Evolutionary conservation across 2,329 filamentous ascomycete genomes (phyloP), one percentile per base, ranked within the genome.

Genomic region (Geoglossum cookeanum): DNA sequence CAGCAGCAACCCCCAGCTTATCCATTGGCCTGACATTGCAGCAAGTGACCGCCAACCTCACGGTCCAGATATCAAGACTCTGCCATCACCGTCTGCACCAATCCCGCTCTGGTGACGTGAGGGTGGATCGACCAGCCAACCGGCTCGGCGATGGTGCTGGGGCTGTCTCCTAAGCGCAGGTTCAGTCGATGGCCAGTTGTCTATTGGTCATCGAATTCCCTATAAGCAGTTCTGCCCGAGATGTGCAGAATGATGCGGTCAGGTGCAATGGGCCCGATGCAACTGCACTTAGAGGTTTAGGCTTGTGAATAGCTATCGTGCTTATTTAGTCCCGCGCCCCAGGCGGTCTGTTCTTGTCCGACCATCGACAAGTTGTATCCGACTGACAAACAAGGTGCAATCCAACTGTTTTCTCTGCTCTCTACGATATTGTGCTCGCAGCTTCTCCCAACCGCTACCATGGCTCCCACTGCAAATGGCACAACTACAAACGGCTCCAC

Each of bases 381-480:
- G 2, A 45, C 15, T 48, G 35, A 39, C 33, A 56, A 13, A 39
- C n/a, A 45, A 48, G 54, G 48, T 7, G 22, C 11, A 56, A 57
- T 57, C 22, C 32, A 45, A 42, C 4, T 4, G 9, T 15, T 15
- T 4, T 42, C 11, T 15, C 13, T 15, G 13, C 4, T 11, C 4
- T 42, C 39, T 13, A 45, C 17, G 3, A 1, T 37, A 37, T 37
- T 37, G 7, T 37, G 11, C 11, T 37, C 35, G 35, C 35, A 37
- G 35, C 11, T 7, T 37, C 35, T 7, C 35, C 6, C 35, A 47
- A 17, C n/a, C 29, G 32, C 17, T 29, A 37, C 49, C 1, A 64
- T 63, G 61, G 57, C 62, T 29, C 62, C 63, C 56, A 59, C 45
- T 59, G 65, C 65, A 60, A 61, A 56, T 56, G 54, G 22, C 32